Evolutionary conservation across 1,284 basidiomycete species (phyloP).

Genomic region (Caloboletus firmus): DNA sequence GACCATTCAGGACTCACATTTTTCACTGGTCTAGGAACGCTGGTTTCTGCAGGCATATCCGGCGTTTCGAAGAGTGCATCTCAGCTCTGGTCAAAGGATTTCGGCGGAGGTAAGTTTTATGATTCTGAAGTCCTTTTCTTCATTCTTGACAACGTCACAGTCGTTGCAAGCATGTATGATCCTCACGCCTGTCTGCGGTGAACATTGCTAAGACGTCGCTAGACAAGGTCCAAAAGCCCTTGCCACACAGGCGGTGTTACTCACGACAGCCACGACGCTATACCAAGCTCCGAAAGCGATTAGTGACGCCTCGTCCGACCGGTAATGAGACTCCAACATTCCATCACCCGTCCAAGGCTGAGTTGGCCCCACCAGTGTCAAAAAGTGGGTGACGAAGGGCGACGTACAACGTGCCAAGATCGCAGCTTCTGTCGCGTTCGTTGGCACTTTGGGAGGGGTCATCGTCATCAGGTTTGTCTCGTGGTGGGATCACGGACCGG

Average conservation of each 20-base stretch:
- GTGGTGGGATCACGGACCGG: neutral
- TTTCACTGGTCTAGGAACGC: conserved; percentile 19
- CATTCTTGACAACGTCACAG: conserved; percentile 16
- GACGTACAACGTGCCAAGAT: conserved; percentile 27
- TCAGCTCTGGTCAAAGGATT: conserved; percentile 35
- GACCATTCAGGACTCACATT: conserved; percentile 4
- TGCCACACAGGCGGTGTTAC: conserved; percentile 30
- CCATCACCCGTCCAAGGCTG: conserved; percentile 1
- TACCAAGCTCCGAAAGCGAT: conserved; percentile 25
- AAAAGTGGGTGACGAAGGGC: conserved; percentile 24
- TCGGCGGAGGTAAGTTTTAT: conserved; percentile 26
- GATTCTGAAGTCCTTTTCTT: neutral
- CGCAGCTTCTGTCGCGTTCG: conserved; percentile 20
- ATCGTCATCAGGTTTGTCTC: conserved; percentile 22
- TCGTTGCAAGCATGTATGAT: conserved; percentile 28
- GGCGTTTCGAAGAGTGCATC: conserved; percentile 28
- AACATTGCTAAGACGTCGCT: conserved; percentile 3
- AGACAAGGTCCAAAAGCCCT: conserved; percentile 31
- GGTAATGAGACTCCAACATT: conserved; percentile 22
- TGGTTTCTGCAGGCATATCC: conserved; percentile 19
- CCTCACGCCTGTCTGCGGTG: neutral
- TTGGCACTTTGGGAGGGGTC: conserved; percentile 17
- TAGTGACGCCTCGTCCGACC: conserved; percentile 19
- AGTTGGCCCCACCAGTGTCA: conserved; percentile 14
- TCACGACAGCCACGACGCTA: conserved; percentile 27